Base-by-base conservation (phyloP, 1,284 basidiomycete genomes). In the Grifola frondosa region DNA sequence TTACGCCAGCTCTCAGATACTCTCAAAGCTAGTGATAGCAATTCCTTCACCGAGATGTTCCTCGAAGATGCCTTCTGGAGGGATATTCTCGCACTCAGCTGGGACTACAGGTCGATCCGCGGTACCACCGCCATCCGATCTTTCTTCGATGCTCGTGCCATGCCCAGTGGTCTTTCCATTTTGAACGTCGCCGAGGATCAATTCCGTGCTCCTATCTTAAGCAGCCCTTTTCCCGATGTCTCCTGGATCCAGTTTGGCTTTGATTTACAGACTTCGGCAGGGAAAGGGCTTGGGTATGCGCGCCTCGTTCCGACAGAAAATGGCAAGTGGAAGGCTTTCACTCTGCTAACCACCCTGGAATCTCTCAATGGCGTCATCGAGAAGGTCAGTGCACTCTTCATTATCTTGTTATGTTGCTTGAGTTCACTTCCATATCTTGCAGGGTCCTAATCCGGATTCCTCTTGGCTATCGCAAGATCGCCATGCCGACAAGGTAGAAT, bases 61-160 rank as follows among this genome's bases (percentile, higher is more conserved):
- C 57, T 68, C n/a, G 60, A 67, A 1, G 68, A 75, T 36, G 69
- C 69, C 3, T 68, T 64, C 57, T 80, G 76, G 78, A 65, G 77
- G 25, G 81, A n/a, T 55, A 67, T 78, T 44, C 67, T 81, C 19
- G 67, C 75, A 0, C 63, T 81, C 28, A 79, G 80, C 4, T 83
- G 78, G 78, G 73, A 79, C 50, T 72, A 81, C 50, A 74, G 80
- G 22, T 80, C 80, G 1, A 75, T 82, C 57, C 65, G 70, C 42
- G 71, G 74, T 13, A 36, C 53, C 7, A 40, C 60, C 7, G 56
- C 57, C 38, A 74, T 82, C 52, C 56, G 55, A 2, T 52, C 59
- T 29, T 74, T 78, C 60, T 63, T 79, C 22, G 42, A 42, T 5
- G 72, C 71, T 49, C 65, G 70, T 9, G 68, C 81, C 13, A 52